These are phyloP conservation scores for Citrus hindsii DNA, from an alignment of 345 rosid genomes.

Conservation along the genomic window DNA sequence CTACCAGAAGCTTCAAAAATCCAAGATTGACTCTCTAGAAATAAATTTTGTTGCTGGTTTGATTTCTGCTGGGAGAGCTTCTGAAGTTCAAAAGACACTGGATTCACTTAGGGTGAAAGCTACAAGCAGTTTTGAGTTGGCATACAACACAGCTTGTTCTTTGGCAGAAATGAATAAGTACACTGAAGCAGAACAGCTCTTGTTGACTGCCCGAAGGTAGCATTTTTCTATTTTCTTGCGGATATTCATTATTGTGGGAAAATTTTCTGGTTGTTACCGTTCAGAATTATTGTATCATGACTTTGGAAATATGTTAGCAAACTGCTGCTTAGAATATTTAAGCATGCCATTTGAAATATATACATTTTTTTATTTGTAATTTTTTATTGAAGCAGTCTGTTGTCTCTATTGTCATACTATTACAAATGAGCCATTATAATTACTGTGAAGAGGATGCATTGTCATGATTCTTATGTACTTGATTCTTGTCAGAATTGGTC, in stretches of 20 bases:
- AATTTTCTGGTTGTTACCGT: background rate
- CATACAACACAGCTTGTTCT: conserved; percentile 83
- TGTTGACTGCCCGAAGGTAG: conserved; percentile 80
- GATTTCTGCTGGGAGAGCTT: conserved; percentile 68
- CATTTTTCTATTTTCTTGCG: conserved; percentile 13
- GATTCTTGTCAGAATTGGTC: conserved; percentile 67
- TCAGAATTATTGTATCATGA: background rate
- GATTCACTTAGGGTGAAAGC: conserved; percentile 67
- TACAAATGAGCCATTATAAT: background rate
- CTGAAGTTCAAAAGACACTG: conserved; percentile 69
- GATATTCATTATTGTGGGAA: background rate
- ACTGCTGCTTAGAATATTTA: background rate
- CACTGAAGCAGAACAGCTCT: conserved; percentile 80
- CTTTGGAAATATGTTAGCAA: background rate
- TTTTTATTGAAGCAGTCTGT: background rate
- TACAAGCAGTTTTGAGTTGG: conserved; percentile 77
- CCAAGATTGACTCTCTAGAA: conserved; percentile 57
- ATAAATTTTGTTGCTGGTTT: conserved; percentile 69
- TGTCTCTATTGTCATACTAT: background rate
- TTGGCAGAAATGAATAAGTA: conserved; percentile 61
- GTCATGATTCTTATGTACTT: conserved; percentile 1
- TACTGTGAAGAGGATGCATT: background rate
- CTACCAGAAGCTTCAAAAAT: conserved; percentile 56
- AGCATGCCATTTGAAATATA: background rate
- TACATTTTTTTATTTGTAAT: too few relatives aligned